Conservation (phyloP, 257 asterid species). For the Rehmannia glutinosa region DNA sequence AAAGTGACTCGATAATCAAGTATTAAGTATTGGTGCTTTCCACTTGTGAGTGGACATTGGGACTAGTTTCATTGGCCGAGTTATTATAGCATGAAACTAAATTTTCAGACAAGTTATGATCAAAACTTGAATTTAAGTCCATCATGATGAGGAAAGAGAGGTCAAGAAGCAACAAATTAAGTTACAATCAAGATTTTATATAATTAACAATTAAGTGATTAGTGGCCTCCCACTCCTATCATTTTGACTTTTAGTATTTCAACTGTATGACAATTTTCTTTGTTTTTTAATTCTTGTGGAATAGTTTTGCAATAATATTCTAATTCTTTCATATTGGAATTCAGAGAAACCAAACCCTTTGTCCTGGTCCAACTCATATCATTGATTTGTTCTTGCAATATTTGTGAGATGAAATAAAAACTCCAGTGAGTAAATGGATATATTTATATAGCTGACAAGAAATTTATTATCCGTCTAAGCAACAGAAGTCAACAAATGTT, state of each 20-base stretch:
- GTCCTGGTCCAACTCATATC: constrained; percentile 10
- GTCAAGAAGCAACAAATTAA: background rate
- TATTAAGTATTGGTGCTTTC: too few relatives aligned
- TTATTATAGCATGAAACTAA: background rate
- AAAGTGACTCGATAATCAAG: too few relatives aligned
- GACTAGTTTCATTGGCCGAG: background rate
- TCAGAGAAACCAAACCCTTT: background rate
- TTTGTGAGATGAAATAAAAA: background rate
- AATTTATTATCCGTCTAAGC: background rate
- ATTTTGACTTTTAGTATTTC: constrained; percentile 31
- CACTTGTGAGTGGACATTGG: too few relatives aligned
- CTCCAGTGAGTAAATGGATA: background rate
- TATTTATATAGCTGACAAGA: background rate
- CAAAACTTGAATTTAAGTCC: background rate
- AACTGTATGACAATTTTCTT: background rate
- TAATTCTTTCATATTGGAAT: background rate
- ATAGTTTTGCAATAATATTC: background rate
- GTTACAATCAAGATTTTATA: constrained; percentile 1
- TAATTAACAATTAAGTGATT: constrained; percentile 18
- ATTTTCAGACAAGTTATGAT: background rate
- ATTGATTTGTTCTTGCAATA: background rate
- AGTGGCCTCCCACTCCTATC: constrained; percentile 56
- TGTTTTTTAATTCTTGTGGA: constrained; percentile 1
- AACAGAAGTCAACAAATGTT: background rate
- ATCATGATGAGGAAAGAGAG: background rate